phyloP scores from a whole-genome alignment of 257 asterid genomes.

The Haberlea rhodopensis region DNA sequence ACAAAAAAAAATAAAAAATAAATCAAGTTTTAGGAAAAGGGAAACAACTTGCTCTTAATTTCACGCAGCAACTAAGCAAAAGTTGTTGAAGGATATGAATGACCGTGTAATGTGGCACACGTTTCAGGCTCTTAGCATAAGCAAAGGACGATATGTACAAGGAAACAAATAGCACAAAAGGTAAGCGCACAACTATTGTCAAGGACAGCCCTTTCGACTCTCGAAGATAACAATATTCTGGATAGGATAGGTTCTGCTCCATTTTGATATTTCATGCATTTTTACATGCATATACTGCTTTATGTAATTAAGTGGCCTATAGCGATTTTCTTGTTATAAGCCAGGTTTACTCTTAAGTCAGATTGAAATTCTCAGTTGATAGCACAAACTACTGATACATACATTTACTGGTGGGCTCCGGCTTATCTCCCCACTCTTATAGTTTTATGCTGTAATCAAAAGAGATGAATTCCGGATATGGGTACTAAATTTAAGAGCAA shows the following conservation, averaged over 20 bases:
- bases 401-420: not conserved
- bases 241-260: not conserved
- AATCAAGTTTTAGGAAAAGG: not conserved
- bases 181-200: not conserved
- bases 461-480: not conserved
- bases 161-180: not conserved
- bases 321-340: not conserved
- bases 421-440: too few relatives aligned
- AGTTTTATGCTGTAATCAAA: not conserved
- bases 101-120: not conserved
- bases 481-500: too few relatives aligned
- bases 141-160: not conserved
- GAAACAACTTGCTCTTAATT: too few relatives aligned
- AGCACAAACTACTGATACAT: not conserved
- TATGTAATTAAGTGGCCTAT: not conserved
- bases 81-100: not conserved
- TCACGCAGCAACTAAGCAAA: not conserved
- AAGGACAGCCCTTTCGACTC: not conserved
- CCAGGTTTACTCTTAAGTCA: not conserved
- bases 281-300: not conserved
- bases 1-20: not conserved
- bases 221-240: not conserved
- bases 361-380: not conserved
- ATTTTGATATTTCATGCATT: too few relatives aligned
- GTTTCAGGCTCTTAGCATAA: not conserved